A percentile compares a stretch with the other conserved stretches of the same genome.
These are phyloP conservation scores for Umbelopsis sp. DNA, from an alignment of 192 early-diverging fungal genomes.

Conservation along the genomic window DNA sequence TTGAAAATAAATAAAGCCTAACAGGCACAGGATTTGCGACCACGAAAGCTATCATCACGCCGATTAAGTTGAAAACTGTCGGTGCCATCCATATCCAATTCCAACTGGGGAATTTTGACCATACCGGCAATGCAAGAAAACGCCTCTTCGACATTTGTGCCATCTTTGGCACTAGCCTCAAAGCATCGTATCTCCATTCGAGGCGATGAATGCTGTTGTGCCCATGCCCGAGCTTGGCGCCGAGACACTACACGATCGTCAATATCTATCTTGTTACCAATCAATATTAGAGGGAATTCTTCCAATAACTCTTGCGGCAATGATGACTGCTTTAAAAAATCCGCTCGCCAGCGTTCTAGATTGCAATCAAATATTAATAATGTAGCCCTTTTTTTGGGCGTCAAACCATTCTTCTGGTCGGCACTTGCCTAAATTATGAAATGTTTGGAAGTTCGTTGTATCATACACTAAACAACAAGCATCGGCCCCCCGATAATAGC, in stretches of 20 bases:
- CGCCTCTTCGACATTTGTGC: slow-evolving; percentile 92
- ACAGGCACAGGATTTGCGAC: slow-evolving; percentile 17
- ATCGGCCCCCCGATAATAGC: slow-evolving; percentile 97
- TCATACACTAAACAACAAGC: slow-evolving; percentile 96
- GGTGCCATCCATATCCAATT: slow-evolving; percentile 48
- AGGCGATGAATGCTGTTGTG: slow-evolving; percentile 68
- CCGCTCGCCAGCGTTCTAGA: slow-evolving; percentile 84
- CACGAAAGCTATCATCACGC: slow-evolving; percentile 5
- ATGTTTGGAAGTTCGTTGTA: slow-evolving; percentile 86
- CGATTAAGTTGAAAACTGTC: slow-evolving; percentile 19
- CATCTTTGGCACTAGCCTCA: slow-evolving; percentile 96
- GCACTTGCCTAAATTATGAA: slow-evolving; percentile 76
- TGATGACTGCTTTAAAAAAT: slow-evolving; percentile 91
- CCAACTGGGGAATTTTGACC: slow-evolving; percentile 56
- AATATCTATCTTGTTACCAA: slow-evolving; percentile 98
- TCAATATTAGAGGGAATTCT: slow-evolving; percentile 96
- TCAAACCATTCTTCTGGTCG: too few relatives aligned
- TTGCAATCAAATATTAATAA: not conserved
- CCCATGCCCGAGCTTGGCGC: slow-evolving; percentile 65
- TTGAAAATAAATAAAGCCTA: not conserved
- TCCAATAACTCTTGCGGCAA: slow-evolving; percentile 72
- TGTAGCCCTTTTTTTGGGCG: too few relatives aligned
- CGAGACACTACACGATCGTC: slow-evolving; percentile 80
- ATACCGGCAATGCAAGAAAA: slow-evolving; percentile 85
- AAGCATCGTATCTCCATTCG: slow-evolving; percentile 92